These are phyloP conservation scores for Globisporangium nunn DNA, from an alignment of 352 stramenopile species.

Conservation along the genomic window DNA sequence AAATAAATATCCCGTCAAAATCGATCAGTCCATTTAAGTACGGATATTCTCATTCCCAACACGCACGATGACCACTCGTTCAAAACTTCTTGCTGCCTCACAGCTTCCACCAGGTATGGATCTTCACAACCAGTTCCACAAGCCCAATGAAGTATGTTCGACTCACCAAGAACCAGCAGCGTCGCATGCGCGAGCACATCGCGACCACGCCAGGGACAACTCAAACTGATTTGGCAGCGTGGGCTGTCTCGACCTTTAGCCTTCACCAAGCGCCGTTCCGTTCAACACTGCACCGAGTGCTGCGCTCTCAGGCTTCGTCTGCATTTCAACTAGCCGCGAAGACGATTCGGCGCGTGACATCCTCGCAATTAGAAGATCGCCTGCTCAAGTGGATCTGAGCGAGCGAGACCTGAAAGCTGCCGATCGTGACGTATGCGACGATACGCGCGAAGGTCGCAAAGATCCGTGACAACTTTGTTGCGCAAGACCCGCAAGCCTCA, in stretches of 20 bases:
- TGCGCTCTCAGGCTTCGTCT: neutral
- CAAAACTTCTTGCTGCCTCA: neutral
- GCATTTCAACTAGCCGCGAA: neutral
- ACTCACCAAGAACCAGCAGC: neutral
- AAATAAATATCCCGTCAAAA: neutral
- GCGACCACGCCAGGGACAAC: neutral
- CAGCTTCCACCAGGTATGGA: neutral
- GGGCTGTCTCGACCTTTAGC: neutral
- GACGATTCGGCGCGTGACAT: neutral
- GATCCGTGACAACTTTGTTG: neutral
- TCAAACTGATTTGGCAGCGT: neutral
- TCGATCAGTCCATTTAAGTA: neutral
- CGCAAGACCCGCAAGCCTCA: neutral
- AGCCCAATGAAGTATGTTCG: neutral
- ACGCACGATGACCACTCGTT: neutral
- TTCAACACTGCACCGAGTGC: neutral
- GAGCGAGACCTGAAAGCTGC: neutral
- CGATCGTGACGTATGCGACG: neutral
- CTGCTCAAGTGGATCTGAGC: neutral
- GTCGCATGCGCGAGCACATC: neutral
- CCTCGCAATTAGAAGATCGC: neutral
- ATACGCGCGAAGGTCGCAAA: conserved; percentile 1
- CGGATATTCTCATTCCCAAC: neutral
- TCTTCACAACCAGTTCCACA: neutral
- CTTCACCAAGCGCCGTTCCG: neutral